Evolutionary conservation across 139 green algal species (phyloP), one percentile per base, ranked within the genome.

Genomic region (Desmodesmus armatus): DNA sequence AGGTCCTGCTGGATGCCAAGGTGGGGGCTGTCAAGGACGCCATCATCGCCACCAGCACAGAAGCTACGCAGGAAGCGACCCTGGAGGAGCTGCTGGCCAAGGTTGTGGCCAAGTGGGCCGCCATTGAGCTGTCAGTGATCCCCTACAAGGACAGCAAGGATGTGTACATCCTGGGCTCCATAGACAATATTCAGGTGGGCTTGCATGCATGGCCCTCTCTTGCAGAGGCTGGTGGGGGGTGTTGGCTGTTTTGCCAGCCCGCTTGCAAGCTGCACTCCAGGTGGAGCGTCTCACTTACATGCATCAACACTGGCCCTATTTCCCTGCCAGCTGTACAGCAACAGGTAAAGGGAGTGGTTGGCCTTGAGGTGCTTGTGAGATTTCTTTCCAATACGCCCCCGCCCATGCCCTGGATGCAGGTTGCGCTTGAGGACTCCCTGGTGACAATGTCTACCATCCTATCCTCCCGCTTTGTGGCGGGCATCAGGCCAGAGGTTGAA

Each of bases 81-180:
- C 91, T 98, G 62, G 93, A 97, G 91, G 92, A 92, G 86, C 80
- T 96, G 85, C 91, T 98, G 67, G 82, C 86, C 29, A 95, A 95
- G 83, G 91, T 98, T 9, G 80, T 71, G 27, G 81, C 51, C 77
- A 96, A 95, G 84, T 97, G 94, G 95, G 78, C 70, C 29, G 87
- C 91, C 65, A 88, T 96, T n/a, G 94, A 97, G 87, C 94, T 98
- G 72, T 82, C 67, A 1, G 85, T 96, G 23, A 82, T 93, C 0
- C 81, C 90, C 1, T 98, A 97, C 94, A 98, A 98, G 89, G 95
- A 98, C 75, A 84, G 82, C 69, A 97, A 97, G 90, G 95, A 98
- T 82, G 88, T 93, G 63, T 96, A 94, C 87, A 96, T 97, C 63
- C 87, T 98, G 85, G 93, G 92, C 3, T 88, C 81, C 25, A 88